These are phyloP conservation scores for Botrytis elliptica DNA, from an alignment of 2,329 filamentous ascomycete genomes.

Conservation along the genomic window DNA sequence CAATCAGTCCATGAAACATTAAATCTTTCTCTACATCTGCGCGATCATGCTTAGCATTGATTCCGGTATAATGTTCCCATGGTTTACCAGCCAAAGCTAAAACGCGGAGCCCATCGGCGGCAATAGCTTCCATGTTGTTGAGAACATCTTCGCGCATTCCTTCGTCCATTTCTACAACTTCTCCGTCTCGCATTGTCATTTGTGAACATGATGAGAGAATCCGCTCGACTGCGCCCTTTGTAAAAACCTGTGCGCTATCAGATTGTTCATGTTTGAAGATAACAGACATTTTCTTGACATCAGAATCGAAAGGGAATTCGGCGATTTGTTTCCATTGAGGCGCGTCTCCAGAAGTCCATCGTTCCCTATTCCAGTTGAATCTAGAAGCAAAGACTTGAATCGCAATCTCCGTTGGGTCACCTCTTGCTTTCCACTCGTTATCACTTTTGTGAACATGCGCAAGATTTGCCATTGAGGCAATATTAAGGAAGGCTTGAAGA, in stretches of 20 bases:
- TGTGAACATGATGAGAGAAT: slow-evolving; percentile 62
- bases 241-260: slow-evolving; percentile 49
- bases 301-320: slow-evolving; percentile 73
- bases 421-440: slow-evolving; percentile 60
- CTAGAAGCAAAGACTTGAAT: slow-evolving; percentile 72
- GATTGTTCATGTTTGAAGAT: slow-evolving; percentile 53
- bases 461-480: slow-evolving; percentile 65
- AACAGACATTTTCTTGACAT: slow-evolving; percentile 75
- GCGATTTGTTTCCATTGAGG: slow-evolving; percentile 57
- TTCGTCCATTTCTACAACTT: slow-evolving; percentile 49
- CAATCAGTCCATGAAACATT: slow-evolving; percentile 67
- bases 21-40: slow-evolving; percentile 65
- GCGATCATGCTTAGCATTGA: slow-evolving; percentile 50
- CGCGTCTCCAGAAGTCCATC: slow-evolving; percentile 50
- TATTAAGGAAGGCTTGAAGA: slow-evolving; percentile 57
- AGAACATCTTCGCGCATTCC: slow-evolving; percentile 57
- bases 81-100: slow-evolving; percentile 58
- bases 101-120: slow-evolving; percentile 65
- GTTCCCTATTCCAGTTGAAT: slow-evolving; percentile 61
- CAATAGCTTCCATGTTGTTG: slow-evolving; percentile 67
- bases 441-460: slow-evolving; percentile 57
- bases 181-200: slow-evolving; percentile 45
- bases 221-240: slow-evolving; percentile 69
- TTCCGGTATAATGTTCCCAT: slow-evolving; percentile 35
- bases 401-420: slow-evolving; percentile 70